Base-by-base conservation (phyloP, 192 early-diverging fungal genomes). In the Linnemannia zychae region DNA sequence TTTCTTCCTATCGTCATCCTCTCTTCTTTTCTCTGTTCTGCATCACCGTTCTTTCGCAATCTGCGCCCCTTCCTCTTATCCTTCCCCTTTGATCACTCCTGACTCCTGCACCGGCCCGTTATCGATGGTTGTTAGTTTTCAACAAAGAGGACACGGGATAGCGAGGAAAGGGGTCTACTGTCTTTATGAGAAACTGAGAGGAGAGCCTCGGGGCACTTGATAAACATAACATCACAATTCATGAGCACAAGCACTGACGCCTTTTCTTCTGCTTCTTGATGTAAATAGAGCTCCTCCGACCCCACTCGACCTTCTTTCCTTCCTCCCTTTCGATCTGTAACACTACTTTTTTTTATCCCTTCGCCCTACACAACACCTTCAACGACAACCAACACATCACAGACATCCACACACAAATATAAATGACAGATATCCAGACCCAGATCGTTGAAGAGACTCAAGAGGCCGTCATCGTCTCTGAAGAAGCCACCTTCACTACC, bases 341-440 rank as follows among this genome's bases (percentile, higher is more conserved):
- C 53, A 60, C 53, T 28, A 60, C 24, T 60, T 12, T 22, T 13
- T 12, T 60, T 28, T 22, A 13, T 12, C 57, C 57, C 57, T 63
- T 63, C 57, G 12, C 57, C 28, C 24, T 63, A 13, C 24, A 28
- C 52, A 57, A 24, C 52, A 57, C 40, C 9, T 44, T 28, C 28
- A 3, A 13, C 53, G 48, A 63, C 28, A 63, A 3, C 57, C 22
- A 60, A 63, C 57, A 15, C 28, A 31, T 13, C 12, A 31, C 24
- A 60, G n/a, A n/a, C n/a, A n/a, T n/a, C n/a, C 24, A 60, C 24
- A 44, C 37, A 13, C n/a, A 44, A 13, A n/a, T 15, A 1, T 15
- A 38, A 70, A 38, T 46, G 69, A n/a, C 69, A 71, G 22, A n/a
- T 3, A 71, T 71, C 69, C 57, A 63, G 57, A 63, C 57, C 11